These are phyloP conservation scores for Stygiomarasmius scandens DNA, from an alignment of 1,284 basidiomycete genomes.

Conservation along the genomic window DNA sequence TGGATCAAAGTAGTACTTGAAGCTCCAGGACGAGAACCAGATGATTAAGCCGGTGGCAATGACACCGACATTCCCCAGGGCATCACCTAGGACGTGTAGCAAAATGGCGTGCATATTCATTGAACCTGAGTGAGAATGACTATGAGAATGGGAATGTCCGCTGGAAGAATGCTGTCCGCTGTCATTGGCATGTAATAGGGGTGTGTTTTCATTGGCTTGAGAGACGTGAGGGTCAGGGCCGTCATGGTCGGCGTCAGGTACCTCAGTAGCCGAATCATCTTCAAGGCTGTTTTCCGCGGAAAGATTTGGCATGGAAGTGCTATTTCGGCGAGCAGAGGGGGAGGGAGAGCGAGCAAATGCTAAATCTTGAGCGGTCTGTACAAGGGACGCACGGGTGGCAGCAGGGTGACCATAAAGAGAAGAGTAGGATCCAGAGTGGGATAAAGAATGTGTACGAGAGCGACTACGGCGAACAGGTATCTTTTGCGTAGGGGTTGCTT, in stretches of 20 bases:
- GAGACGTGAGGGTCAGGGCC: conserved; percentile 1
- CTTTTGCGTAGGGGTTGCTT: conserved; percentile 29
- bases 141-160: conserved; percentile 26
- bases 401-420: conserved; percentile 86
- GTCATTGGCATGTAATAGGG: conserved; percentile 35
- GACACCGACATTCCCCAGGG: conserved; percentile 96
- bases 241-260: not conserved
- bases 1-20: conserved; percentile 93
- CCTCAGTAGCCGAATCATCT: not conserved
- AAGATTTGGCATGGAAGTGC: conserved; percentile 31
- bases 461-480: conserved; percentile 25
- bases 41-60: conserved; percentile 94
- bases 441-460: conserved; percentile 37
- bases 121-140: conserved; percentile 69
- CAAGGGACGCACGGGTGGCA: conserved; percentile 85
- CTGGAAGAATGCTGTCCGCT: conserved; percentile 4
- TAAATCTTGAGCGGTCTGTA: conserved; percentile 86
- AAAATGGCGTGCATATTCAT: conserved; percentile 99
- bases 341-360: conserved; percentile 59
- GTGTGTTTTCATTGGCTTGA: conserved; percentile 37
- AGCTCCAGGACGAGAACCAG: conserved; percentile 79
- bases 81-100: conserved; percentile 95
- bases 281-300: conserved; percentile 17
- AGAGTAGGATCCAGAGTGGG: conserved; percentile 51
- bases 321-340: conserved; percentile 36